phyloP scores from a whole-genome alignment of 345 rosid genomes.

The Schrenkiella parvula region DNA sequence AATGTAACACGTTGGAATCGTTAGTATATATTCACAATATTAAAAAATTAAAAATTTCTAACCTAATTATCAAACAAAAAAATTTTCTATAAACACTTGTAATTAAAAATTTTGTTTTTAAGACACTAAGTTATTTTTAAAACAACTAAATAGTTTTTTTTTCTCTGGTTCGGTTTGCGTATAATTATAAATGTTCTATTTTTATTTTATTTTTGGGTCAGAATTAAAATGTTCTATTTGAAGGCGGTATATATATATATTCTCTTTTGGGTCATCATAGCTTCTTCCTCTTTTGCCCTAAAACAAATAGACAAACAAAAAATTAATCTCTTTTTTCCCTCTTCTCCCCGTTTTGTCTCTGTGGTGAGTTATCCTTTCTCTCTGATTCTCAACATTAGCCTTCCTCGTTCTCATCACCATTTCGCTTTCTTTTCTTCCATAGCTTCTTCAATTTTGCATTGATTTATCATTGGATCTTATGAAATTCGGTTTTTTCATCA shows the following conservation, averaged over 20 bases:
- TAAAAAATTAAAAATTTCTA: too few species aligned
- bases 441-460: not conserved
- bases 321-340: constrained; percentile 15
- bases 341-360: constrained; percentile 11
- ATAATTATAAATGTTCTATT: not conserved
- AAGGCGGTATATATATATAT: not conserved
- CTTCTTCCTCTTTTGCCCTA: not conserved
- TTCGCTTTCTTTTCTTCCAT: not conserved
- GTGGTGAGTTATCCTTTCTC: constrained; percentile 12
- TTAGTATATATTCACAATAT: too few species aligned
- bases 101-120: too few species aligned
- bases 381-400: not conserved
- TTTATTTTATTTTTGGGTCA: too few species aligned
- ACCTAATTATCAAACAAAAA: too few species aligned
- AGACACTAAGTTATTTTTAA: not conserved
- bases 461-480: not conserved
- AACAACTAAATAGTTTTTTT: not conserved
- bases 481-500: not conserved
- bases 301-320: not conserved
- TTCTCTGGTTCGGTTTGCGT: not conserved
- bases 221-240: not conserved
- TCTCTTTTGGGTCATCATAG: not conserved
- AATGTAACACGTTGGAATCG: too few species aligned
- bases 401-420: not conserved
- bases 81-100: too few species aligned